A percentile compares a stretch with the other conserved stretches of the same genome.
phyloP scores from a whole-genome alignment of 2,329 filamentous ascomycete species.

The Didymellaceae sp. region DNA sequence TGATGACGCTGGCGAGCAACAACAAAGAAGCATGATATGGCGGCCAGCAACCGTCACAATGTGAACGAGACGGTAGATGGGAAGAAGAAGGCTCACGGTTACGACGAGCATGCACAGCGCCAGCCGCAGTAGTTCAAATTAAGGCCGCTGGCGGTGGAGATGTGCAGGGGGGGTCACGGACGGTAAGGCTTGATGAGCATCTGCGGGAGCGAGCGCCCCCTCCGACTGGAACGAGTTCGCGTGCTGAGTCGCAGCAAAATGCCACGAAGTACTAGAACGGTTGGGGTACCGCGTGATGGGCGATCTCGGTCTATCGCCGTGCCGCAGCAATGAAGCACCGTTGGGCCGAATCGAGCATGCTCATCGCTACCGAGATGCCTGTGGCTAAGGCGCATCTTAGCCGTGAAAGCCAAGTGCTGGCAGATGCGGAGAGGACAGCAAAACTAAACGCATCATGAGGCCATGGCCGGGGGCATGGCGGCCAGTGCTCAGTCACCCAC shows the following conservation, averaged over 20 bases:
- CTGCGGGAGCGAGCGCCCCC: slow-evolving; percentile 41
- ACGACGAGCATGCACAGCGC: slow-evolving; percentile 33
- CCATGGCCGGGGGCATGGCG: slow-evolving; percentile 18
- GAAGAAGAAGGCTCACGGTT: slow-evolving; percentile 33
- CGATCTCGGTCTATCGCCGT: slow-evolving; percentile 37
- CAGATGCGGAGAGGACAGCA: slow-evolving; percentile 24
- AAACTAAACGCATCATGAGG: slow-evolving; percentile 26
- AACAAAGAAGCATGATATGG: slow-evolving; percentile 46
- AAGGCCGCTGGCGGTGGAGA: slow-evolving; percentile 46
- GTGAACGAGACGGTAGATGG: slow-evolving; percentile 29
- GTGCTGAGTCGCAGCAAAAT: slow-evolving; percentile 23
- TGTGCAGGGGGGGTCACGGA: slow-evolving; percentile 34
- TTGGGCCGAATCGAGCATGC: slow-evolving; percentile 15
- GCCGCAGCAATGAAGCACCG: slow-evolving; percentile 21
- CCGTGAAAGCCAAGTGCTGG: slow-evolving; percentile 5
- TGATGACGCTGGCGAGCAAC: slow-evolving; percentile 27
- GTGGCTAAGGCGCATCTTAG: slow-evolving; percentile 16
- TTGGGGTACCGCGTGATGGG: slow-evolving; percentile 38
- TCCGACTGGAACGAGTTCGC: slow-evolving; percentile 37
- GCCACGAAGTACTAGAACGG: slow-evolving; percentile 16
- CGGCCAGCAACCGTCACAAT: slow-evolving; percentile 20
- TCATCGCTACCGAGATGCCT: not conserved
- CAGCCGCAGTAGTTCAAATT: slow-evolving; percentile 47
- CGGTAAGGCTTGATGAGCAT: slow-evolving; percentile 39
- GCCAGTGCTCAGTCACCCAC: slow-evolving; percentile 14